These are phyloP conservation scores for Orbilia oligospora DNA, from an alignment of 2,329 filamentous ascomycete genomes.

Conservation along the genomic window DNA sequence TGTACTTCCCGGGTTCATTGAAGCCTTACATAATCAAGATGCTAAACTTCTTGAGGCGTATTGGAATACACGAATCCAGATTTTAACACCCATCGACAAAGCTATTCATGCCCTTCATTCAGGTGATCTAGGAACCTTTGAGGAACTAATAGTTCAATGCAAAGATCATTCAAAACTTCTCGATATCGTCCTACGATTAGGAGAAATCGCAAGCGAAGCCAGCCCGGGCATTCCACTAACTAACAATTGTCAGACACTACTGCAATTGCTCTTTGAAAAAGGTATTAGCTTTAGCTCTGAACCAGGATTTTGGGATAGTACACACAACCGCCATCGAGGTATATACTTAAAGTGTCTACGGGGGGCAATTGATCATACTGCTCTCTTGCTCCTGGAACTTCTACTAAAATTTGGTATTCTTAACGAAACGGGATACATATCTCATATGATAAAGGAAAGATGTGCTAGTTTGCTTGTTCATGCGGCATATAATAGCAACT, in stretches of 20 bases:
- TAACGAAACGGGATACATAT: background rate
- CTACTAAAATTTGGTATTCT: background rate
- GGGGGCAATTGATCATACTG: background rate
- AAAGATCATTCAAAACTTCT: background rate
- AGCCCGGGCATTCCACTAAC: background rate
- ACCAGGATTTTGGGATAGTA: background rate
- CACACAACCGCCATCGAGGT: background rate
- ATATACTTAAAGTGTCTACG: background rate
- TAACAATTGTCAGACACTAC: background rate
- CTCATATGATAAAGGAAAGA: too few relatives aligned
- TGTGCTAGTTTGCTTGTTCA: too few relatives aligned
- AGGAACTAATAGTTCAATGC: background rate
- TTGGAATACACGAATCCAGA: background rate
- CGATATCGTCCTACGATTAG: background rate
- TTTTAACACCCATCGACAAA: background rate
- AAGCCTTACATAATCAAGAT: background rate
- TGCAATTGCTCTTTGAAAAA: background rate
- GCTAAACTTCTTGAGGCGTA: background rate
- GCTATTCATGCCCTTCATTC: background rate
- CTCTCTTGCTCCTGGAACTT: background rate
- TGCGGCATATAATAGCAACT: too few relatives aligned
- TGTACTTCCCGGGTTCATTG: background rate
- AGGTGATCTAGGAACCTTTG: background rate
- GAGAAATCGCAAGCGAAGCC: background rate
- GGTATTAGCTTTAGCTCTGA: background rate